Evolutionary conservation across 2,329 filamentous ascomycete genomes (phyloP).

Genomic region (Claviceps sp.): DNA sequence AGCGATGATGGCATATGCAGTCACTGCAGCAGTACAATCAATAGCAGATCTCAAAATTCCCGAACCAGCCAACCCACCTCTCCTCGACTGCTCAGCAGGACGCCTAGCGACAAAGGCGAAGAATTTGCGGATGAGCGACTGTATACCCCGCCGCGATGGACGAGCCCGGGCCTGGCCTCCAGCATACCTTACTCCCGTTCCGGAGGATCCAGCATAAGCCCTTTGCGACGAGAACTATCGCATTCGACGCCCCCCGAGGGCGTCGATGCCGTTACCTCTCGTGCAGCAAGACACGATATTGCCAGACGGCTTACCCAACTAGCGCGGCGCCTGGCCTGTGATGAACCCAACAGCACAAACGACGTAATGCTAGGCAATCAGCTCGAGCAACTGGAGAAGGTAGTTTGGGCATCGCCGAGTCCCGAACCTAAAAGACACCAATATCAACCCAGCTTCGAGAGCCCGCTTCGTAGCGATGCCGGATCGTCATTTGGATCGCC

Average conservation of each 20-base stretch:
- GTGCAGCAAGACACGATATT: slow-evolving; percentile 28
- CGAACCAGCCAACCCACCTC: slow-evolving; percentile 1
- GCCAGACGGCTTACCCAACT: slow-evolving; percentile 27
- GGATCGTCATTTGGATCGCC: slow-evolving; percentile 21
- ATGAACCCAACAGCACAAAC: slow-evolving; percentile 20
- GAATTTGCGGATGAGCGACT: not conserved
- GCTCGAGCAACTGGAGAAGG: slow-evolving; percentile 25
- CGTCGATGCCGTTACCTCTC: slow-evolving; percentile 9
- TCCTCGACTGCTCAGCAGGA: slow-evolving; percentile 3
- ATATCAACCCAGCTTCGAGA: slow-evolving; percentile 13
- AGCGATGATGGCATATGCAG: slow-evolving; percentile 5
- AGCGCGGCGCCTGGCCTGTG: slow-evolving; percentile 23
- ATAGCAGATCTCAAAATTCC: slow-evolving; percentile 2
- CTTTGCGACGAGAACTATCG: slow-evolving; percentile 16
- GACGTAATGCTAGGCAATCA: slow-evolving; percentile 22
- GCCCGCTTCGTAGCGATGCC: slow-evolving; percentile 14
- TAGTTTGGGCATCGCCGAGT: slow-evolving; percentile 8
- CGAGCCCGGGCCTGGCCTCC: slow-evolving; percentile 21
- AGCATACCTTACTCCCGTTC: slow-evolving; percentile 18
- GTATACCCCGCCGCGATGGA: slow-evolving; percentile 16
- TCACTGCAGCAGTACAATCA: slow-evolving; percentile 8
- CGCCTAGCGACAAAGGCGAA: slow-evolving; percentile 4
- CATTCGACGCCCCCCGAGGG: slow-evolving; percentile 5
- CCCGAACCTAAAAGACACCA: slow-evolving; percentile 8
- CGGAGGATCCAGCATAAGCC: slow-evolving; percentile 14